phyloP scores from a whole-genome alignment of 73 alveolate genomes.

The Tetrahymena borealis region DNA sequence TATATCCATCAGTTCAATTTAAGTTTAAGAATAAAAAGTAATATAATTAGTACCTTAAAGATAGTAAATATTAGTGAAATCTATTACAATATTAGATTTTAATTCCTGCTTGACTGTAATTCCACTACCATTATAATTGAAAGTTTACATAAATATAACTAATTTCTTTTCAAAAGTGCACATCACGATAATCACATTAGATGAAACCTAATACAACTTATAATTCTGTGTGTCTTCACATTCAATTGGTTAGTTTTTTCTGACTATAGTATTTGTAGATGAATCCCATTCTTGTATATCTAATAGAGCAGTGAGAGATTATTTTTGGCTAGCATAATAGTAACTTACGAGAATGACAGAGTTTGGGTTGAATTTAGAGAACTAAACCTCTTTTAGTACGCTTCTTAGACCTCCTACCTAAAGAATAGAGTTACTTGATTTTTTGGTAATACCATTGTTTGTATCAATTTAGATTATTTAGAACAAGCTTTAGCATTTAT shows the following conservation, averaged over 20 bases:
- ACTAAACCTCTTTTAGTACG: background rate
- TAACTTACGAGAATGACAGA: background rate
- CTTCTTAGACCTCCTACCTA: background rate
- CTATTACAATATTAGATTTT: background rate
- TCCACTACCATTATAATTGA: background rate
- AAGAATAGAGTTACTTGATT: background rate
- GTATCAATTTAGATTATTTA: background rate
- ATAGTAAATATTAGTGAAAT: background rate
- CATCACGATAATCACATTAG: background rate
- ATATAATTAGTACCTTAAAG: background rate
- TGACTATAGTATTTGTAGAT: background rate
- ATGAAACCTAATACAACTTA: background rate
- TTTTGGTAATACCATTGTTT: background rate
- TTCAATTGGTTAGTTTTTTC: background rate
- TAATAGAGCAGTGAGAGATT: background rate
- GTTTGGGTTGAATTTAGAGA: background rate
- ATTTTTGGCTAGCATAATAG: background rate
- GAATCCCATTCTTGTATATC: background rate
- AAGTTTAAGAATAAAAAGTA: background rate
- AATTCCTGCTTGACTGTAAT: background rate
- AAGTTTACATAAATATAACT: background rate
- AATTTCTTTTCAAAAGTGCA: background rate
- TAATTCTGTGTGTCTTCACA: background rate
- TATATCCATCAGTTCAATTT: background rate
- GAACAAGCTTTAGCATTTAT: background rate